Evolutionary conservation across 345 rosid genomes (phyloP).

Genomic region (Chamaenerion angustifolium): DNA sequence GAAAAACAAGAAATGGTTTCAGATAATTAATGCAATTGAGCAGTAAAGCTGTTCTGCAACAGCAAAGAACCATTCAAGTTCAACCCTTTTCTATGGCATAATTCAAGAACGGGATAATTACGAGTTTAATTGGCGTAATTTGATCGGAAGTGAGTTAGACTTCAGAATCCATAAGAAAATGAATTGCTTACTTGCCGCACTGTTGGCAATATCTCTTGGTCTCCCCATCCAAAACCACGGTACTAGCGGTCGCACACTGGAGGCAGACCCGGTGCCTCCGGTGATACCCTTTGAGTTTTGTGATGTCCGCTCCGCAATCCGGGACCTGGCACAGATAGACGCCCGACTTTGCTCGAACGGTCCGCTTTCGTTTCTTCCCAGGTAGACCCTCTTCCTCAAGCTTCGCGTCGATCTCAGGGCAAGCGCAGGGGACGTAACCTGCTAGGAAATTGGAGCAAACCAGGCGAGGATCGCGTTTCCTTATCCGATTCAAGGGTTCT

Average conservation of each 20-base stretch:
- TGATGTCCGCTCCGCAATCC: conserved; percentile 69
- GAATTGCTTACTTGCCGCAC: conserved; percentile 73
- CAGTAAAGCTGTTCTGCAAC: too few relatives aligned
- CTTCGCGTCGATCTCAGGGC: conserved; percentile 78
- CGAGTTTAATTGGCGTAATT: too few relatives aligned
- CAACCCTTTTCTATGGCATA: too few relatives aligned
- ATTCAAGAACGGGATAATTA: too few relatives aligned
- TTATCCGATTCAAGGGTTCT: conserved; percentile 24
- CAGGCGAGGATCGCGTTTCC: conserved; percentile 91
- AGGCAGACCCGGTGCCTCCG: conserved; percentile 80
- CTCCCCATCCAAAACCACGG: conserved; percentile 53
- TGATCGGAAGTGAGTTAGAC: background rate
- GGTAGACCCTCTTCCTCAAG: conserved; percentile 31
- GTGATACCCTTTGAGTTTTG: conserved; percentile 88
- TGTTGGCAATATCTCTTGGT: conserved; percentile 93
- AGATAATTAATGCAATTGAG: too few relatives aligned
- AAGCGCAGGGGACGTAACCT: conserved; percentile 69
- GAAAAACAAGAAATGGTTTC: too few relatives aligned
- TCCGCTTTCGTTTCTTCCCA: conserved; percentile 49
- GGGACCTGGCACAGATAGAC: conserved; percentile 61
- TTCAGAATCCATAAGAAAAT: background rate
- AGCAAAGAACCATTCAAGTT: too few relatives aligned
- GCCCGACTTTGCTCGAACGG: conserved; percentile 21
- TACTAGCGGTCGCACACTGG: conserved; percentile 54
- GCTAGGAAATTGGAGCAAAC: conserved; percentile 74